phyloP scores from a whole-genome alignment of 176 grass and related monocot genomes.

The Eleusine indica region DNA sequence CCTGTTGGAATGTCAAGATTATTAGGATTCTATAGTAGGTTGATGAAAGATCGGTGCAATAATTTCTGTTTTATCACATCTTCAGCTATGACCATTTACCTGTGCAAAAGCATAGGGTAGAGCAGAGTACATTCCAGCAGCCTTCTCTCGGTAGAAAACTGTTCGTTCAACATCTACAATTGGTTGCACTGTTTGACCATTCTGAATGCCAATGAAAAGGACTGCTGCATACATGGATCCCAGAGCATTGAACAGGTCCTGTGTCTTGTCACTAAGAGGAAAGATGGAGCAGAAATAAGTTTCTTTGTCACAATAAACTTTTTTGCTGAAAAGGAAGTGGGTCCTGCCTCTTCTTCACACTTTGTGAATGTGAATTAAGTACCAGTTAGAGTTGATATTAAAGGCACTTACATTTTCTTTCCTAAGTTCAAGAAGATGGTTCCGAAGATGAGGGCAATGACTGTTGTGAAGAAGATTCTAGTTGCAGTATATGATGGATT shows the following conservation, averaged over 20 bases:
- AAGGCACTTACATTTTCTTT: conserved; percentile 75
- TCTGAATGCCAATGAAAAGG: conserved; percentile 93
- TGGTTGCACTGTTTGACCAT: conserved; percentile 86
- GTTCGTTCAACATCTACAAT: conserved; percentile 88
- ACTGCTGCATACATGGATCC: conserved; percentile 93
- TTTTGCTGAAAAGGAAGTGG: background rate
- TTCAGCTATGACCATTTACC: conserved; percentile 47
- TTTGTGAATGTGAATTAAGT: background rate
- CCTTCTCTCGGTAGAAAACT: conserved; percentile 96
- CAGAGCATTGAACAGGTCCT: conserved; percentile 81
- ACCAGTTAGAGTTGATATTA: background rate
- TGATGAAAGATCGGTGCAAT: background rate
- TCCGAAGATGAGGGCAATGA: conserved; percentile 86
- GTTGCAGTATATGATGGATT: conserved; percentile 94
- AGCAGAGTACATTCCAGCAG: conserved; percentile 94
- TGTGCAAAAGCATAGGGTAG: conserved; percentile 92
- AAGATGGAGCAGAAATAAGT: conserved; percentile 19
- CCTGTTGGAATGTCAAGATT: conserved; percentile 49
- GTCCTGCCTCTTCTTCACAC: background rate
- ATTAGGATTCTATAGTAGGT: conserved; percentile 7
- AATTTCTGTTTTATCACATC: background rate
- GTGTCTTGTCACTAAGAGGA: conserved; percentile 52
- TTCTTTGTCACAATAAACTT: conserved; percentile 13
- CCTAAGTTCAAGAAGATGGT: conserved; percentile 86
- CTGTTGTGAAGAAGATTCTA: conserved; percentile 88